Evolutionary conservation across 768 basidiomycete species (phyloP).

Genomic region (Pilatotrama ljubarskyi): DNA sequence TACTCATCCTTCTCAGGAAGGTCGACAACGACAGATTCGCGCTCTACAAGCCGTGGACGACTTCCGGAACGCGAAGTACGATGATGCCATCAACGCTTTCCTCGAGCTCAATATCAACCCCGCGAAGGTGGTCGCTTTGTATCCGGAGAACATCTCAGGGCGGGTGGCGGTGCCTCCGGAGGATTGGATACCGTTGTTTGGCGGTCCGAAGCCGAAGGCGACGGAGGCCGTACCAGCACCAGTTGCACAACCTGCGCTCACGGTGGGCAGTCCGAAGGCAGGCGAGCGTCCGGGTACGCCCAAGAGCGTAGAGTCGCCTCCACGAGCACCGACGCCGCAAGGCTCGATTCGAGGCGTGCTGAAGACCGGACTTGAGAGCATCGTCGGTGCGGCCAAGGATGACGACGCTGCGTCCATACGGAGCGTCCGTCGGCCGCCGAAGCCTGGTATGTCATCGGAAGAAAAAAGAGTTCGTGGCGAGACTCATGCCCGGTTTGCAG

Average conservation of each 20-base stretch:
- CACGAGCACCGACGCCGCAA: constrained; percentile 25
- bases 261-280: constrained; percentile 29
- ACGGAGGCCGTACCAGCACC: constrained; percentile 26
- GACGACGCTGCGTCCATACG: constrained; percentile 60
- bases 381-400: constrained; percentile 55
- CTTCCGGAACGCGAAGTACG: constrained; percentile 68
- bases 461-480: neutral
- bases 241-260: constrained; percentile 2
- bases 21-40: constrained; percentile 58
- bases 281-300: constrained; percentile 15
- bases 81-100: constrained; percentile 83
- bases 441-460: constrained; percentile 29
- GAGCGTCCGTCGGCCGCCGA: constrained; percentile 34
- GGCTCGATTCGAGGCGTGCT: constrained; percentile 46
- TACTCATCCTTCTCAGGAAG: constrained; percentile 40
- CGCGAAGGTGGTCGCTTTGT: constrained; percentile 89
- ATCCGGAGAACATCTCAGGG: constrained; percentile 80
- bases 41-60: constrained; percentile 78
- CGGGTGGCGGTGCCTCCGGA: constrained; percentile 67
- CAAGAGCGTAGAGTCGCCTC: constrained; percentile 22
- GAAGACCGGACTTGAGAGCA: constrained; percentile 56
- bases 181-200: constrained; percentile 81
- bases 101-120: constrained; percentile 89
- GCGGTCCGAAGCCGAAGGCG: constrained; percentile 53
- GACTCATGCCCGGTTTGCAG: constrained; percentile 34